Percentiles rank a stretch among this genome's conserved stretches.
Conservation (phyloP, 345 rosid genomes). For the Syzygium grande region DNA sequence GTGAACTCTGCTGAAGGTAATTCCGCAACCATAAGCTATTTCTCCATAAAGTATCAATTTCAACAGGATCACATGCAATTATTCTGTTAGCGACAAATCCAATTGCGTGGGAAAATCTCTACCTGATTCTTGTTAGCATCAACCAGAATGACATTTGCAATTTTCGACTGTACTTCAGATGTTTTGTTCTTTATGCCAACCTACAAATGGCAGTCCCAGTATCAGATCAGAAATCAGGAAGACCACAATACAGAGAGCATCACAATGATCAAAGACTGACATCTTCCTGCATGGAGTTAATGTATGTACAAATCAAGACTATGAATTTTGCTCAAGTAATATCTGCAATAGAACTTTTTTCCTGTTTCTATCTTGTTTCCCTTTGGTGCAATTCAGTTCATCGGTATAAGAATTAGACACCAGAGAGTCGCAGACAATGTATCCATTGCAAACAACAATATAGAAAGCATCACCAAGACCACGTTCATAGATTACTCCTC, state of each 20-base stretch:
- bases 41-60: not conserved
- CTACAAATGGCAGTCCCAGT: slow-evolving; percentile 18
- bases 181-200: slow-evolving; percentile 94
- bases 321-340: not conserved
- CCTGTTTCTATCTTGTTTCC: not conserved
- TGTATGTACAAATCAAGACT: not conserved
- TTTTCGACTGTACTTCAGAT: slow-evolving; percentile 49
- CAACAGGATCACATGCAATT: not conserved
- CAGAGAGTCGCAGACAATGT: not conserved
- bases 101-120: slow-evolving; percentile 7
- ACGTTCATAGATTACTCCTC: not conserved
- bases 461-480: not conserved
- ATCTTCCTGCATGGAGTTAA: not conserved
- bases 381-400: not conserved
- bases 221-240: not conserved
- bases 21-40: not conserved
- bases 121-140: slow-evolving; percentile 74
- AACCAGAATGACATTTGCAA: slow-evolving; percentile 35
- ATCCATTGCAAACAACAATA: not conserved
- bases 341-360: not conserved
- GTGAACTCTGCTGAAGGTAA: not conserved
- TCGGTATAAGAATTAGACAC: not conserved
- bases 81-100: not conserved
- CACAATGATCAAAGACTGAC: not conserved
- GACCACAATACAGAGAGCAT: not conserved